A percentile compares a stretch with the other conserved stretches of the same genome.
These are phyloP conservation scores for Rubia tinctorum DNA, from an alignment of 305 asterid genomes.

Conservation along the genomic window DNA sequence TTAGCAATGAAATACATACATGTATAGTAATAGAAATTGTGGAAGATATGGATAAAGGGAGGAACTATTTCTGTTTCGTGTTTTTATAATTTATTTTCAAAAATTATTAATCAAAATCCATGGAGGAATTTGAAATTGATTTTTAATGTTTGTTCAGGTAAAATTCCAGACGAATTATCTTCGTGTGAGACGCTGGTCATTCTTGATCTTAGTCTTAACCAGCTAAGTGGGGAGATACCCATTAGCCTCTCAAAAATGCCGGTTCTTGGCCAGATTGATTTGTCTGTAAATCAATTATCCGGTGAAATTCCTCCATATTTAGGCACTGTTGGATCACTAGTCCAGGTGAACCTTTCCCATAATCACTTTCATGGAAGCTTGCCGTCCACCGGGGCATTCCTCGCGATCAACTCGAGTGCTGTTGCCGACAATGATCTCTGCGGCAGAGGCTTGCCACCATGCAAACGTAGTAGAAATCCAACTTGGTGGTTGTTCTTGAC, in stretches of 20 bases:
- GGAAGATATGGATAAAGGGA: too few species aligned
- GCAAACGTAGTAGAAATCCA: constrained; percentile 32
- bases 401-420: constrained; percentile 54
- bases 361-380: constrained; percentile 63
- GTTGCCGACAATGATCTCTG: constrained; percentile 64
- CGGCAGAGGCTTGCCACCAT: constrained; percentile 65
- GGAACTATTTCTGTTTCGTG: too few species aligned
- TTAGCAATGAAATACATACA: too few species aligned
- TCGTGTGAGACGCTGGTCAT: constrained; percentile 64
- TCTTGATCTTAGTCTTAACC: constrained; percentile 64
- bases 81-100: too few species aligned
- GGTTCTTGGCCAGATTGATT: constrained; percentile 76
- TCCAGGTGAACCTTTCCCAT: constrained; percentile 62
- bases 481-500: constrained; percentile 53
- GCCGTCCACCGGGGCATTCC: constrained; percentile 69
- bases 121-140: too few species aligned
- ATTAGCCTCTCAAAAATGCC: constrained; percentile 54
- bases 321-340: constrained; percentile 67
- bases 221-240: constrained; percentile 55
- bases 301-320: constrained; percentile 58
- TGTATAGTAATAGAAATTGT: too few species aligned
- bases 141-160: constrained; percentile 24
- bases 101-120: too few species aligned
- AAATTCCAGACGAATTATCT: constrained; percentile 55
- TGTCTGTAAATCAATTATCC: constrained; percentile 53